These are phyloP conservation scores for Reticulascus tulasneorum DNA, from an alignment of 2,329 filamentous ascomycete species.

Conservation along the genomic window DNA sequence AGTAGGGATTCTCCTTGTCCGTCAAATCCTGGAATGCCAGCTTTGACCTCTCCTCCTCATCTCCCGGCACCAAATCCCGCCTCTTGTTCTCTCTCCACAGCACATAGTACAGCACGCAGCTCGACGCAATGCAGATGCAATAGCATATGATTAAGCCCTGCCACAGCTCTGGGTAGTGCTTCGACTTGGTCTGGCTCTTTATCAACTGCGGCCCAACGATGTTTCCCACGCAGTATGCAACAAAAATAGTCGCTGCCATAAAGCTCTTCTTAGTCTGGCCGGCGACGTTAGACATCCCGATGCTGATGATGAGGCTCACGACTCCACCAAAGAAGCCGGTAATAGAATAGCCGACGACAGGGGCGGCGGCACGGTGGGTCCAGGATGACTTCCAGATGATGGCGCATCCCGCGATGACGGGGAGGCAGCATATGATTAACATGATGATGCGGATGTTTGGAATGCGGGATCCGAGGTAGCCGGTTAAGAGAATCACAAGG, in stretches of 20 bases:
- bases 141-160: constrained; percentile 64
- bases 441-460: constrained; percentile 62
- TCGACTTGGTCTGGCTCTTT: constrained; percentile 57
- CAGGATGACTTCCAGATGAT: constrained; percentile 70
- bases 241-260: constrained; percentile 70
- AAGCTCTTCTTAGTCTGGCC: constrained; percentile 76
- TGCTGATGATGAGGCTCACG: constrained; percentile 52
- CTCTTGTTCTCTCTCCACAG: constrained; percentile 55
- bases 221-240: constrained; percentile 71
- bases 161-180: constrained; percentile 71
- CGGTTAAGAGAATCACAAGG: constrained; percentile 61
- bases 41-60: constrained; percentile 60
- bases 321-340: constrained; percentile 71
- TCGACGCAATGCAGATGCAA: constrained; percentile 60
- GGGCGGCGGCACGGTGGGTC: constrained; percentile 60
- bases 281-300: constrained; percentile 64
- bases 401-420: constrained; percentile 69
- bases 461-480: constrained; percentile 57
- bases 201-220: constrained; percentile 73
- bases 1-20: constrained; percentile 65
- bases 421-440: constrained; percentile 63
- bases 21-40: constrained; percentile 66
- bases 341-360: constrained; percentile 67
- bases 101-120: constrained; percentile 53
- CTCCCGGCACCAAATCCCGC: constrained; percentile 41